Conservation (phyloP, 176 grass and related monocot genomes). For the Poa pratensis region DNA sequence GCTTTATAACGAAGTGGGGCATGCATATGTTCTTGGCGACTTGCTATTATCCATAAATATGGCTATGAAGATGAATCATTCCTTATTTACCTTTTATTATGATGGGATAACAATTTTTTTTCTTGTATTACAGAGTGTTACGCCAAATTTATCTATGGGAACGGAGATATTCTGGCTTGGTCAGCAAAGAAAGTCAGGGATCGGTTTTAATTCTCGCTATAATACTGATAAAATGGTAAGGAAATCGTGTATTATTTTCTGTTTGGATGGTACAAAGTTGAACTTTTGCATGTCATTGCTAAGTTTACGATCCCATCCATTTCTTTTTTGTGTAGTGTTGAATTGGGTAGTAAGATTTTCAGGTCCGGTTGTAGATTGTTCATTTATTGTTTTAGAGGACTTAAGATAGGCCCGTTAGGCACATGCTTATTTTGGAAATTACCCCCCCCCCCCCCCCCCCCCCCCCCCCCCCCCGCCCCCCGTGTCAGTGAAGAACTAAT, state of each 20-base stretch:
- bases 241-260: background rate
- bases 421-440: slow-evolving; percentile 13
- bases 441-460: no score
- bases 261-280: slow-evolving; percentile 13
- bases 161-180: slow-evolving; percentile 97
- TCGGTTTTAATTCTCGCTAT: slow-evolving; percentile 92
- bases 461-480: no score
- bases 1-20: slow-evolving; percentile 22
- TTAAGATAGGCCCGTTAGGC: background rate
- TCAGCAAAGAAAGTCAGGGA: slow-evolving; percentile 94
- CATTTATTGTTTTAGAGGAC: background rate
- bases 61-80: background rate
- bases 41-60: background rate
- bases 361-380: background rate
- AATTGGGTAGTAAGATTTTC: background rate
- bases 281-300: background rate
- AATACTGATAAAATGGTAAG: slow-evolving; percentile 97
- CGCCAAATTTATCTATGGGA: slow-evolving; percentile 85
- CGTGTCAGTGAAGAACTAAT: background rate
- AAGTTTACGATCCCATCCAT: background rate
- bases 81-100: slow-evolving; percentile 12
- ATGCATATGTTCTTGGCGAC: background rate
- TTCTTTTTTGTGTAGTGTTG: background rate
- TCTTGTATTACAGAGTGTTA: slow-evolving; percentile 76
- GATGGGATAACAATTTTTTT: slow-evolving; percentile 16